Evolutionary conservation across 2,329 filamentous ascomycete genomes (phyloP), one percentile per base, ranked within the genome.

Genomic region (Stemphylium lycopersici): DNA sequence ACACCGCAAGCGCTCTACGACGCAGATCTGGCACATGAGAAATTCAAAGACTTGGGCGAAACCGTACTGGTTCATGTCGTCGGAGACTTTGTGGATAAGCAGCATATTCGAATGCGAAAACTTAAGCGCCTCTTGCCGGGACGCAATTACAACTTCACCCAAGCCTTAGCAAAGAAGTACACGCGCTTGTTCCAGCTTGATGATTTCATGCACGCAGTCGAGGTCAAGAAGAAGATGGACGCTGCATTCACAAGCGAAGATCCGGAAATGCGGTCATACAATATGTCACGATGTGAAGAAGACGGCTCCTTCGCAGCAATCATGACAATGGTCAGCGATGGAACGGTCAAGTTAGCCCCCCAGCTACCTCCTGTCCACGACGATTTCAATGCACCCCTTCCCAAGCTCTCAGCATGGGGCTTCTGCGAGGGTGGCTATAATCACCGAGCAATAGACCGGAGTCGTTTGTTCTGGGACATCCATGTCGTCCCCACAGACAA

Each of bases 391-490:
- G 74, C 74, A 3, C 73, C 76, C 0, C 66, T 68, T 11, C 78
- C 78, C 13, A 72, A 73, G 31, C 61, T 81, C 20, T 79, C 76
- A 4, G 86, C 87, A 2, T 87, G 89, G 68, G 89, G 90, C 1
- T 89, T 91, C 65, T 83, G 85, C 48, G 87, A 87, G 6, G 84
- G 84, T 13, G 86, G 89, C 59, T 92, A 92, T 72, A 85, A 90
- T 65, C 88, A 86, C 18, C 82, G 88, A 50, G 84, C 85, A 53
- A 87, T 88, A 58, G 84, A 89, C 32, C 87, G 88, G 62, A 80
- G 80, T 31, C 84, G 85, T 62, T 81, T 90, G 44, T 83, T 84
- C 59, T 91, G 90, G 72, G 79, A 81, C 8, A 77, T 91, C 32
- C 79, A 83, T 38, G 79, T 87, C 16, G 74, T 79, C 1, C 86